These are phyloP conservation scores for Artemisia tridentata DNA, from an alignment of 129 eudicot genomes.

Conservation along the genomic window DNA sequence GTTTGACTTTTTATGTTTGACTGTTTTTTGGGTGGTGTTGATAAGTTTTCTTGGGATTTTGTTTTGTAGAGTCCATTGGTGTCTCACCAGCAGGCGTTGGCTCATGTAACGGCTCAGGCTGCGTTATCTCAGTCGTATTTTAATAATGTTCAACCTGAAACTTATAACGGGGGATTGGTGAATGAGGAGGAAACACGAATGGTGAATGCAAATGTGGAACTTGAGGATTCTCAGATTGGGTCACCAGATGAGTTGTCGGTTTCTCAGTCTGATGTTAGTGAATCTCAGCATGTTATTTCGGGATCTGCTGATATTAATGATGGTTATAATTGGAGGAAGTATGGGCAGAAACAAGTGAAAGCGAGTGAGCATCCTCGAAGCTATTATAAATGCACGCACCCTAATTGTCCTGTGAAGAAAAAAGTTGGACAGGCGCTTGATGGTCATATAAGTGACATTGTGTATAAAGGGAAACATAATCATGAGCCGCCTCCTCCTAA, in stretches of 20 bases:
- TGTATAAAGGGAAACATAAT: slow-evolving; percentile 86
- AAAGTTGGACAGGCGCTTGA: slow-evolving; percentile 75
- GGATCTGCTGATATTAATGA: slow-evolving; percentile 59
- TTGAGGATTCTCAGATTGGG: slow-evolving; percentile 47
- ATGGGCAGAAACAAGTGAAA: slow-evolving; percentile 95
- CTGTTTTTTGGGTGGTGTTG: background rate
- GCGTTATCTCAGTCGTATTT: slow-evolving; percentile 69
- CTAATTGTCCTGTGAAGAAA: slow-evolving; percentile 85
- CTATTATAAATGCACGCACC: slow-evolving; percentile 79
- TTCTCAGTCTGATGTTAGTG: slow-evolving; percentile 48
- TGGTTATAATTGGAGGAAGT: slow-evolving; percentile 96
- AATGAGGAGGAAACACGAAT: slow-evolving; percentile 28
- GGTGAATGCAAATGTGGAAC: slow-evolving; percentile 34
- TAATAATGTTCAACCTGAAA: slow-evolving; percentile 43
- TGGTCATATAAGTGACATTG: slow-evolving; percentile 84
- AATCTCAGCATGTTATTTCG: slow-evolving; percentile 26
- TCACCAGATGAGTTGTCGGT: slow-evolving; percentile 39
- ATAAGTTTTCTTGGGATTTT: too few relatives aligned
- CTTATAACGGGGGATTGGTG: slow-evolving; percentile 24
- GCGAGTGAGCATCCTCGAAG: slow-evolving; percentile 90
- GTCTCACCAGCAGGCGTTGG: slow-evolving; percentile 95
- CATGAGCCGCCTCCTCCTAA: slow-evolving; percentile 63
- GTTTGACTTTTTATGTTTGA: background rate
- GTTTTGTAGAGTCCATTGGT: slow-evolving; percentile 78
- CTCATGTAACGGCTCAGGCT: slow-evolving; percentile 93